Conservation (phyloP, 2,329 filamentous ascomycete genomes). For the Emmonsiellopsis sp. region DNA sequence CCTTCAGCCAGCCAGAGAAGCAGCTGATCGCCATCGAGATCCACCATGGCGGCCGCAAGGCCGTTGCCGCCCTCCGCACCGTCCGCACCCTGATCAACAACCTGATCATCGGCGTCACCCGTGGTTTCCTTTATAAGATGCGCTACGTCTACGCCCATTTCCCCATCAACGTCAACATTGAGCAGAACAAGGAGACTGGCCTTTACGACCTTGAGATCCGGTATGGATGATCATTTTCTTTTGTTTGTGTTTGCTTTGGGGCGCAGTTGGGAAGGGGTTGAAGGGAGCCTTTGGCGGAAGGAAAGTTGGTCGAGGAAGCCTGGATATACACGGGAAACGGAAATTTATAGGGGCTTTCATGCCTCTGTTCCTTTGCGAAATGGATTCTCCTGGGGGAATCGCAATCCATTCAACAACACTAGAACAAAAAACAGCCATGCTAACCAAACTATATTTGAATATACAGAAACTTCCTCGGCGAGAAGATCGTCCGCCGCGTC, state of each 20-base stretch:
- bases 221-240: conserved; percentile 43
- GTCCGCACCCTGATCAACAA: conserved; percentile 98
- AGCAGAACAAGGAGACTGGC: conserved; percentile 89
- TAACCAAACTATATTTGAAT: conserved; percentile 2
- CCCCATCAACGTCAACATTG: conserved; percentile 99
- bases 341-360: not conserved
- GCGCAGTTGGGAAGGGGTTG: not conserved
- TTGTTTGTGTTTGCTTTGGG: not conserved
- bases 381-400: no score
- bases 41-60: conserved; percentile 97
- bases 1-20: conserved; percentile 81
- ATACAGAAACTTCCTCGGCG: conserved; percentile 90
- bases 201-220: conserved; percentile 92
- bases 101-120: conserved; percentile 95
- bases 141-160: conserved; percentile 99
- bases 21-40: conserved; percentile 91
- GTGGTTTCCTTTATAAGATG: conserved; percentile 99
- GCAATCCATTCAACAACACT: not conserved
- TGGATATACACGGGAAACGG: not conserved
- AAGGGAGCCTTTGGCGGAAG: no score
- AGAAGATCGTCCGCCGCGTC: conserved; percentile 97
- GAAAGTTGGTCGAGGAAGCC: not conserved
- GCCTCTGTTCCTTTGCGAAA: no score
- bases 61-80: conserved; percentile 93
- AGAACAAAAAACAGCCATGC: not conserved